Conservation (phyloP, 495 filamentous ascomycete species). For the Physcia stellaris region DNA sequence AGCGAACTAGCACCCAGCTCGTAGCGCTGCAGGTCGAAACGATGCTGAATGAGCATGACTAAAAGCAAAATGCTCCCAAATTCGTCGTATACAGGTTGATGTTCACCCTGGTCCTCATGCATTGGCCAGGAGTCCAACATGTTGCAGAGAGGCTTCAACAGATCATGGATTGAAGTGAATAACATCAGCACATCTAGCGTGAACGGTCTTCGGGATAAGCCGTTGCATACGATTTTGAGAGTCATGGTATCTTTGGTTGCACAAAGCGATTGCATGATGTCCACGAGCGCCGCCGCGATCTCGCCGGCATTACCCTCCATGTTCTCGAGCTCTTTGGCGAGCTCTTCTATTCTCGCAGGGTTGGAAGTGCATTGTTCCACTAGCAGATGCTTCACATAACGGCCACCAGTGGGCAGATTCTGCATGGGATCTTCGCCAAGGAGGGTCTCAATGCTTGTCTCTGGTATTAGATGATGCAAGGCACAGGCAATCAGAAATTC, state of each 20-base stretch:
- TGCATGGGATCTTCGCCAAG: constrained; percentile 80
- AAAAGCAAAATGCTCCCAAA: constrained; percentile 82
- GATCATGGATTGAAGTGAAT: constrained; percentile 60
- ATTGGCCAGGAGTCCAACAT: constrained; percentile 82
- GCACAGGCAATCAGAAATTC: constrained; percentile 90
- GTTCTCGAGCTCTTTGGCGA: constrained; percentile 71
- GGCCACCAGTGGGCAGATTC: constrained; percentile 58
- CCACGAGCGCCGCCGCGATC: constrained; percentile 66
- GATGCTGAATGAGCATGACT: constrained; percentile 67
- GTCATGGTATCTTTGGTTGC: constrained; percentile 80
- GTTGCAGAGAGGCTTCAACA: constrained; percentile 73
- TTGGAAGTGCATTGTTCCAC: constrained; percentile 60
- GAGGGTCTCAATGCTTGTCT: constrained; percentile 63
- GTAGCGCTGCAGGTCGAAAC: constrained; percentile 55
- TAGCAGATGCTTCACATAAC: constrained; percentile 63
- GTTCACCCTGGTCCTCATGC: constrained; percentile 88
- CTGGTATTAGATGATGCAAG: constrained; percentile 67
- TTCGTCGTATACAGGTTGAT: constrained; percentile 93
- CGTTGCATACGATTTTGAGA: constrained; percentile 69
- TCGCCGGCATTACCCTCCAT: constrained; percentile 93
- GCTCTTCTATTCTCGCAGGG: constrained; percentile 53
- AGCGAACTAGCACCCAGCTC: constrained; percentile 50
- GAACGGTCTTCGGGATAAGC: constrained; percentile 62
- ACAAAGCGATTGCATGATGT: constrained; percentile 72
- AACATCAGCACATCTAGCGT: constrained; percentile 76